Conservation (phyloP, 768 basidiomycete species). For the Sporobolomyces pararoseus region DNA sequence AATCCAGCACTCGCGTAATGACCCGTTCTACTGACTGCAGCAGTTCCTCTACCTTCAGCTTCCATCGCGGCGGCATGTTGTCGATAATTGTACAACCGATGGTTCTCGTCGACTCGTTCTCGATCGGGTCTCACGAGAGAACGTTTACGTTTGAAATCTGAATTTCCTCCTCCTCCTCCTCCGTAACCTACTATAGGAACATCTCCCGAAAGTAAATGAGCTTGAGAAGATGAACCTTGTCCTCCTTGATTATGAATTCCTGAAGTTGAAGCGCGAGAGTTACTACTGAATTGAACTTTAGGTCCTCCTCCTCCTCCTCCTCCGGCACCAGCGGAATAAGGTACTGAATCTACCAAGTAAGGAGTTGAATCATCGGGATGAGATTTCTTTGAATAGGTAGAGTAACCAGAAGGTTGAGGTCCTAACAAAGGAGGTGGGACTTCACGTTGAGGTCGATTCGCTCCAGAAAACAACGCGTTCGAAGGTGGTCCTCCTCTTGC, state of each 20-base stretch:
- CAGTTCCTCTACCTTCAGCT: conserved; percentile 61
- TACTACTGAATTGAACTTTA: conserved; percentile 12
- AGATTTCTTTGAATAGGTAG: conserved; percentile 7
- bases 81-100: conserved; percentile 93
- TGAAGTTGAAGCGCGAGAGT: neutral
- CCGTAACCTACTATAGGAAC: conserved; percentile 29
- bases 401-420: neutral
- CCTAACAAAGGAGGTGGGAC: neutral
- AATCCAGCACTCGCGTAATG: conserved; percentile 60
- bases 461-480: conserved; percentile 10
- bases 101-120: conserved; percentile 91
- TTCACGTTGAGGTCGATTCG: neutral
- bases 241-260: neutral
- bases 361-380: neutral
- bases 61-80: conserved; percentile 73
- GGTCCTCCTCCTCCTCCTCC: conserved; percentile 9
- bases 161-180: neutral
- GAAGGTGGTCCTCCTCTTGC: too few relatives aligned
- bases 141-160: conserved; percentile 70
- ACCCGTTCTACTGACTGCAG: conserved; percentile 74
- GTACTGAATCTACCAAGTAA: neutral
- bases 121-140: conserved; percentile 86
- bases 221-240: conserved; percentile 3
- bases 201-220: conserved; percentile 13
- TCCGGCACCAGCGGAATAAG: neutral